Evolutionary conservation across 225 moss, liverwort and hornwort species (phyloP).

Genomic region (Physcomitrellopsis africana): DNA sequence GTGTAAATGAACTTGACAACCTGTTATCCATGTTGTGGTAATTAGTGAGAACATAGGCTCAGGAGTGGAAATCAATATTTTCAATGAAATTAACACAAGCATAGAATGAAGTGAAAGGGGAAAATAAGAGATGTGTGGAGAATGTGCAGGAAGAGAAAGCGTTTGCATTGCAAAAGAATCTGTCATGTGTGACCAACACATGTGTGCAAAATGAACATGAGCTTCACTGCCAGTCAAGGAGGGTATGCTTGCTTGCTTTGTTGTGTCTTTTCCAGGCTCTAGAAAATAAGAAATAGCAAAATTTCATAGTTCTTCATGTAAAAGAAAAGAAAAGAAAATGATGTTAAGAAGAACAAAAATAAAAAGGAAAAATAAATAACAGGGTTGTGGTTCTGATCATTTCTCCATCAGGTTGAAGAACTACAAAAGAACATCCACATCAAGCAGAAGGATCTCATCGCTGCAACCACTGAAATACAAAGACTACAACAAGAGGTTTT

Average conservation of each 20-base stretch:
- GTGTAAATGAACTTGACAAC: background rate
- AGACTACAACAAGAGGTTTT: conserved; percentile 45
- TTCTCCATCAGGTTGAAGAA: conserved; percentile 33
- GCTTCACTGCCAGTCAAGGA: conserved; percentile 34
- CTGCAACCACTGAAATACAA: conserved; percentile 21
- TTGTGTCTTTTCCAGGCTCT: too few relatives aligned
- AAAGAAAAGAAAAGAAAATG: too few relatives aligned
- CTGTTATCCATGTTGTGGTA: fast-evolving
- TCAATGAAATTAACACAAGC: too few relatives aligned
- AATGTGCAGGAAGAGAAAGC: conserved; percentile 43
- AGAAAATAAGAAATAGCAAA: too few relatives aligned
- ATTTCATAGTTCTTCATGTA: too few relatives aligned
- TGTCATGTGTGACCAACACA: conserved; percentile 45
- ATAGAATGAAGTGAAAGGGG: too few relatives aligned
- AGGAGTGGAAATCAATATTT: too few relatives aligned
- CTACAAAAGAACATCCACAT: conserved; percentile 31
- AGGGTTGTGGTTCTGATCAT: background rate
- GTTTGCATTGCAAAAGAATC: conserved; percentile 26
- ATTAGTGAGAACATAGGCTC: too few relatives aligned
- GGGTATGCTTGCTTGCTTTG: conserved; percentile 26
- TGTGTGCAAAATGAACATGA: conserved; percentile 55
- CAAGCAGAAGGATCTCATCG: conserved; percentile 35
- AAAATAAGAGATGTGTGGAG: too few relatives aligned
- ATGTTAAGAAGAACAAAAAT: too few relatives aligned
- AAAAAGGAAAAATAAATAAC: too few relatives aligned